Base-by-base conservation (phyloP, 371 early-diverging fungal genomes). In the Mortierella sp. region DNA sequence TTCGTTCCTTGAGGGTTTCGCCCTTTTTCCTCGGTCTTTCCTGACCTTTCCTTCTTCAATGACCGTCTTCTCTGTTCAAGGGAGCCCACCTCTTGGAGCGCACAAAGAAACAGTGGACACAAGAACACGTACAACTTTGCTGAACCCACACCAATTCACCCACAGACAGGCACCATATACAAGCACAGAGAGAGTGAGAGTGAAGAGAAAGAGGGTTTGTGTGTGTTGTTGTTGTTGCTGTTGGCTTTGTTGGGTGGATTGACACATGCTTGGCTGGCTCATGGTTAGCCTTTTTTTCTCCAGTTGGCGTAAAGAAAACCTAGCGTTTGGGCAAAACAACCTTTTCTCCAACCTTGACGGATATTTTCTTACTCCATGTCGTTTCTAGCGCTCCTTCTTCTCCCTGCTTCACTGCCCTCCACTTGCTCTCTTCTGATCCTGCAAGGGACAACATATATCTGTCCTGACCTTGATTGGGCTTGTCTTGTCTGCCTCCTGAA, bases 331-430 rank as follows among this genome's bases (percentile, higher is more conserved):
- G 13, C 26, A 13, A 9, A 26, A 55, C 57, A 54, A 54, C n/a
- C 0, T 24, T 24, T n/a, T n/a, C n/a, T n/a, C n/a, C n/a, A 8
- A 9, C 6, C 54, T 8, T 26, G 3, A 55, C 57, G 26, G 26
- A n/a, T 55, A 55, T 55, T 55, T 26, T 55, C 57, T 55, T 55
- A 55, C 26, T 55, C 57, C n/a, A 55, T n/a, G 53, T 24, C 53
- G n/a, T 2, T 14, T 51, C 19, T 13, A 4, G 8, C 0, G 9
- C 26, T 55, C 11, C 26, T 10, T 6, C n/a, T 9, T n/a, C 55
- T 55, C n/a, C n/a, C 10, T 55, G 11, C 55, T 3, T n/a, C n/a
- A n/a, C 6, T 55, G n/a, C 21, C 11, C 55, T 55, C 26, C 55
- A 26, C 26, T 55, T 55, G 55, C n/a, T 55, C n/a, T n/a, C n/a